A percentile compares a stretch with the other conserved stretches of the same genome.
phyloP scores from a whole-genome alignment of 192 early-diverging fungal genomes.

The Funneliformis mosseae region DNA sequence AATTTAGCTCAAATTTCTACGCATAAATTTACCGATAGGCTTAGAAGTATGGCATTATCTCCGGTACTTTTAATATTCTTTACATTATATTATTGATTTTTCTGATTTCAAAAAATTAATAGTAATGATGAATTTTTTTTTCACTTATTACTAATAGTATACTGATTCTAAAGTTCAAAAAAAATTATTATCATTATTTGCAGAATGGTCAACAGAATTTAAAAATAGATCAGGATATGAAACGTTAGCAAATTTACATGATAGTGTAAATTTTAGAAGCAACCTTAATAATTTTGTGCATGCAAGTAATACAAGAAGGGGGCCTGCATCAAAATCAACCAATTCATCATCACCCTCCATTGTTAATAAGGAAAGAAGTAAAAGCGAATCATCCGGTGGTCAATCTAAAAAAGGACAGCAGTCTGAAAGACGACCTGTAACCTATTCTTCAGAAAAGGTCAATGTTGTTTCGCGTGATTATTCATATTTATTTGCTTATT shows the following conservation, averaged over 20 bases:
- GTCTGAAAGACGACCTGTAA: background rate
- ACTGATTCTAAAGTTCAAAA: slow-evolving; percentile 25
- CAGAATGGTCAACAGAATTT: slow-evolving; percentile 11
- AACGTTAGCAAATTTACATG: background rate
- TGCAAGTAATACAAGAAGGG: background rate
- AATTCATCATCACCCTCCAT: background rate
- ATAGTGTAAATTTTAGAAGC: background rate
- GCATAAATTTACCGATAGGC: slow-evolving; percentile 11
- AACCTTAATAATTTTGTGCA: background rate
- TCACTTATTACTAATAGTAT: background rate
- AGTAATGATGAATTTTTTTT: background rate
- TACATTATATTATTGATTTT: background rate
- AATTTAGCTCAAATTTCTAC: slow-evolving; percentile 18
- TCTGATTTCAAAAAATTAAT: background rate
- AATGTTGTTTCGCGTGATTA: background rate
- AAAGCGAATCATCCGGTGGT: background rate
- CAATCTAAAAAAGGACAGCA: background rate
- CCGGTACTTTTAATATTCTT: slow-evolving; percentile 9
- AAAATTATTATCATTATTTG: slow-evolving; percentile 12
- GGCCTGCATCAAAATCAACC: background rate
- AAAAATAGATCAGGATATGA: slow-evolving; percentile 9
- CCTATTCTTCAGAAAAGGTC: slow-evolving; percentile 8
- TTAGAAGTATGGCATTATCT: slow-evolving; percentile 10
- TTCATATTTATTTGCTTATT: background rate
- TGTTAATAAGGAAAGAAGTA: background rate